Evolutionary conservation across 441 rosid species (phyloP).

Genomic region (Macaranga tanarius): DNA sequence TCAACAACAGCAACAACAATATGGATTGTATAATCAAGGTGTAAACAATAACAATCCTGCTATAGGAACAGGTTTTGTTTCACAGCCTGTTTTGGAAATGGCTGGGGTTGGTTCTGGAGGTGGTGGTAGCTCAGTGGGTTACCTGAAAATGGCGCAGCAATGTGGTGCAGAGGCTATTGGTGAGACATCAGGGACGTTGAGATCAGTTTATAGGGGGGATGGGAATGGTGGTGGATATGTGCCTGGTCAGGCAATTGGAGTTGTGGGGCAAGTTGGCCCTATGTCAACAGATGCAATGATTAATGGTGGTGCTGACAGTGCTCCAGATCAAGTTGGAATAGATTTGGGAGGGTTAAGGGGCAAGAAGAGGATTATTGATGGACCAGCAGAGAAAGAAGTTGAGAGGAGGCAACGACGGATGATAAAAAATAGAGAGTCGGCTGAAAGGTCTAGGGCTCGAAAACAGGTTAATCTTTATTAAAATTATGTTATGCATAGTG

Average conservation of each 20-base stretch:
- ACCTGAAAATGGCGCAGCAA: slow-evolving; percentile 29
- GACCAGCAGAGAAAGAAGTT: slow-evolving; percentile 72
- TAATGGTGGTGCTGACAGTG: slow-evolving; percentile 51
- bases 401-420: slow-evolving; percentile 92
- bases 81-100: slow-evolving; percentile 39
- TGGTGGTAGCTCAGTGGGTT: slow-evolving; percentile 10
- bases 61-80: slow-evolving; percentile 31
- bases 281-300: slow-evolving; percentile 58
- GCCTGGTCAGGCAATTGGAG: slow-evolving; percentile 41
- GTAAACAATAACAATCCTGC: slow-evolving; percentile 21
- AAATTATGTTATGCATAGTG: no score
- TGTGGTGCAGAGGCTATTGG: slow-evolving; percentile 25
- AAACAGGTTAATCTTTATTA: slow-evolving; percentile 56
- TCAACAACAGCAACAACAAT: slow-evolving; percentile 14
- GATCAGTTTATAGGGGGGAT: slow-evolving; percentile 33
- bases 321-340: slow-evolving; percentile 52
- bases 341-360: slow-evolving; percentile 57
- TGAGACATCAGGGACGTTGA: slow-evolving; percentile 29
- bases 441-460: slow-evolving; percentile 90
- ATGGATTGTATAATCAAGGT: slow-evolving; percentile 32
- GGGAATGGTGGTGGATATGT: slow-evolving; percentile 42
- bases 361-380: slow-evolving; percentile 62
- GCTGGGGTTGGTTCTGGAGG: slow-evolving; percentile 11
- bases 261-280: slow-evolving; percentile 62
- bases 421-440: slow-evolving; percentile 94